phyloP scores from a whole-genome alignment of 2,329 filamentous ascomycete genomes.

The Fonsecaea pedrosoi region DNA sequence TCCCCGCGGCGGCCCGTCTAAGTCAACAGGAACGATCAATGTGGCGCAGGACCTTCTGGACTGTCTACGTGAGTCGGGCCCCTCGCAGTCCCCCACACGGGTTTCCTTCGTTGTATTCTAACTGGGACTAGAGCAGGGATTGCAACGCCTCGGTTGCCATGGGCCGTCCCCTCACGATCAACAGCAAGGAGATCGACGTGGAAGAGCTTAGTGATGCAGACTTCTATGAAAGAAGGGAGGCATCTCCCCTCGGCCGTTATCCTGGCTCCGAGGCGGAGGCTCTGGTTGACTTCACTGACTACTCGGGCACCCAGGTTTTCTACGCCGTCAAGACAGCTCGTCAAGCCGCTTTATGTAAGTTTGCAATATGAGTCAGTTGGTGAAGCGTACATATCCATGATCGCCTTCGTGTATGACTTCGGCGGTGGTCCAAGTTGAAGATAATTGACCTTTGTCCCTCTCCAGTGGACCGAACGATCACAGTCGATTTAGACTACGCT shows the following conservation, averaged over 20 bases:
- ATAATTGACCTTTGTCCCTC: background rate
- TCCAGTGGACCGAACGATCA: background rate
- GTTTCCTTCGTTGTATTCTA: background rate
- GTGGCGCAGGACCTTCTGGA: background rate
- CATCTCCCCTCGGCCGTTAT: background rate
- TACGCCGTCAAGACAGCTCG: background rate
- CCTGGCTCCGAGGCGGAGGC: background rate
- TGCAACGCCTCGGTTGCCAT: background rate
- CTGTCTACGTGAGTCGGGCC: background rate
- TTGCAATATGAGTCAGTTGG: background rate
- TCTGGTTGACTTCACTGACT: background rate
- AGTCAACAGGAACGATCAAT: conserved; percentile 3
- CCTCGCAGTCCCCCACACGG: too few relatives aligned
- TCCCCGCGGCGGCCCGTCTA: background rate
- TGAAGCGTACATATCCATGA: background rate
- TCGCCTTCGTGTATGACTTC: background rate
- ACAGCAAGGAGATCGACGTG: background rate
- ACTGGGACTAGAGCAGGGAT: background rate
- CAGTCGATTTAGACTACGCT: background rate
- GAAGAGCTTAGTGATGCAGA: background rate
- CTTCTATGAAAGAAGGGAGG: background rate
- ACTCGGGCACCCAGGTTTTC: background rate
- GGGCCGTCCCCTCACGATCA: background rate
- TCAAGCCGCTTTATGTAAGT: background rate
- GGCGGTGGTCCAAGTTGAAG: background rate